Base-by-base conservation (phyloP, 805 yeast genomes). In the Saitoella complicata region DNA sequence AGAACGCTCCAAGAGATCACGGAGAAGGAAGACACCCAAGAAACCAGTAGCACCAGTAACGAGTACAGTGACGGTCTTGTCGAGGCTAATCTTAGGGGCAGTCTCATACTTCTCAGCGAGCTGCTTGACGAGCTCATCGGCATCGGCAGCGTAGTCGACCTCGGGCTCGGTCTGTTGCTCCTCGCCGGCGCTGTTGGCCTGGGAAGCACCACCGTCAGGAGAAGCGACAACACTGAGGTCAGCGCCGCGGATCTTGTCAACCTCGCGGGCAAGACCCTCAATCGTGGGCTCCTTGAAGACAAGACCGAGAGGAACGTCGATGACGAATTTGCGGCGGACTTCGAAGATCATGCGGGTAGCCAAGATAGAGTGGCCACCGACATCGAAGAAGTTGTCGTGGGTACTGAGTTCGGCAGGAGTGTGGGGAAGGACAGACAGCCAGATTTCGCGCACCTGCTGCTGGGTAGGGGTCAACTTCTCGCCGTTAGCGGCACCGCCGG, bases 271-370 rank as follows among this genome's bases (percentile, higher is more conserved):
- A 62, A 91, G 86, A 0, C 72, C 74, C 50, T 73, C 73, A 49
- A 91, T 72, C 0, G 96, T 84, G 47, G 98, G 96, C 57, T 76
- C 73, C 59, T 81, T 82, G 72, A 87, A 93, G 49, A 93, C 80
- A 5, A 81, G 76, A 3, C 95, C 95, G 49, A 91, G 68, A 29
- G 98, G 96, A 44, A 91, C 67, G 49, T 86, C 94, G 38, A 87
- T 72, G 37, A 75, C 71, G 48, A 87, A 68, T 52, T 71, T 72
- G 65, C 81, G 80, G 60, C 96, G 75, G 53, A 91, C 72, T 53
- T 82, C 87, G 56, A 91, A 91, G 49, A 91, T 88, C 95, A 91
- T 86, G 59, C 93, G 75, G 0, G 99, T 93, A 6, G 97, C 97
- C 50, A 91, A 68, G 55, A 91, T 88, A 1, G 97, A 88, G 63